Percentiles rank a stretch among this genome's conserved stretches.
These are phyloP conservation scores for Exserohilum turcica DNA, from an alignment of 2,329 filamentous ascomycete species.

Conservation along the genomic window DNA sequence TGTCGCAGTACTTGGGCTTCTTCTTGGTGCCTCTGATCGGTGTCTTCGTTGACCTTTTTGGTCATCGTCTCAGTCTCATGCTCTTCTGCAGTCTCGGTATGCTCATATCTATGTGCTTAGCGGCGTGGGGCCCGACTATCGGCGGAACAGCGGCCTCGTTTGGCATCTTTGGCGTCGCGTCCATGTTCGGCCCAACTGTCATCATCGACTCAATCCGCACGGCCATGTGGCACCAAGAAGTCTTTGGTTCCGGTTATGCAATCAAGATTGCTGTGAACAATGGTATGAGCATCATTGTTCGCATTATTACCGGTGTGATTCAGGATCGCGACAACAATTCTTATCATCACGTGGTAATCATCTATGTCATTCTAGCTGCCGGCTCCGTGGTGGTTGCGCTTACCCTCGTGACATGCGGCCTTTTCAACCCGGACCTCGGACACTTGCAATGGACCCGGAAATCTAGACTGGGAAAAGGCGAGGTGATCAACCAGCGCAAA, in stretches of 20 bases:
- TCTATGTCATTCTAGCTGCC: slow-evolving; percentile 62
- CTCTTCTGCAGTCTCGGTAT: slow-evolving; percentile 57
- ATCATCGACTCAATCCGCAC: slow-evolving; percentile 67
- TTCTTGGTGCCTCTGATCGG: slow-evolving; percentile 64
- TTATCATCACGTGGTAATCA: slow-evolving; percentile 60
- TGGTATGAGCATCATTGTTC: slow-evolving; percentile 65
- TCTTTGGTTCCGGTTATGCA: slow-evolving; percentile 65
- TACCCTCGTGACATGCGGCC: slow-evolving; percentile 49
- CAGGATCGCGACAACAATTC: slow-evolving; percentile 63
- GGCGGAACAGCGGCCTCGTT: slow-evolving; percentile 64
- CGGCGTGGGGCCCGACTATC: slow-evolving; percentile 57
- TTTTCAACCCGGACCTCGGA: slow-evolving; percentile 51
- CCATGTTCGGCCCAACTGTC: slow-evolving; percentile 60
- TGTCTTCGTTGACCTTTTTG: slow-evolving; percentile 61
- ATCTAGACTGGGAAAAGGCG: slow-evolving; percentile 55
- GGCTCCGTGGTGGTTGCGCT: slow-evolving; percentile 55
- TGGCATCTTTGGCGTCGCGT: slow-evolving; percentile 63
- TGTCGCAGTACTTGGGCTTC: slow-evolving; percentile 61
- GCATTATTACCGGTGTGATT: slow-evolving; percentile 62
- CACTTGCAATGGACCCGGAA: slow-evolving; percentile 64
- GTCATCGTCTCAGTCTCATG: slow-evolving; percentile 57
- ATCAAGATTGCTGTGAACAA: slow-evolving; percentile 68
- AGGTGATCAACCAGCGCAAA: slow-evolving; percentile 52
- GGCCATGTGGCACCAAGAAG: slow-evolving; percentile 63
- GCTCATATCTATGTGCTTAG: slow-evolving; percentile 59